These are phyloP conservation scores for Sphagnum tenellum DNA, from an alignment of 225 moss, liverwort and hornwort genomes.

Conservation along the genomic window DNA sequence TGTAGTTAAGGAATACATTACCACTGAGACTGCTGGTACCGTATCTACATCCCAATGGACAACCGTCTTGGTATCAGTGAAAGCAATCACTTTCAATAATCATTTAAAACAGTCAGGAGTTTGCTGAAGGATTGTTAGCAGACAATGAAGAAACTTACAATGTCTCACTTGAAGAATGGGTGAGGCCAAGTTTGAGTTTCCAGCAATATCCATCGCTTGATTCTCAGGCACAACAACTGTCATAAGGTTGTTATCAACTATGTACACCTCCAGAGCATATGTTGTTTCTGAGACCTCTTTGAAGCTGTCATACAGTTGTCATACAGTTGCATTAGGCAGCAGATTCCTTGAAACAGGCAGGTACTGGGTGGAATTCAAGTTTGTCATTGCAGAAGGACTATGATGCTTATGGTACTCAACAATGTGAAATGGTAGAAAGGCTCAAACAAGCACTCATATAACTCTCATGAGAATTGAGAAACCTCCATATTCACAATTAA, in stretches of 20 bases:
- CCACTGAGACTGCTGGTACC: constrained; percentile 59
- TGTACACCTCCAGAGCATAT: constrained; percentile 48
- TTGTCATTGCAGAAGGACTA: no score
- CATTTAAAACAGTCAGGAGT: not conserved
- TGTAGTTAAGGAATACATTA: constrained; percentile 55
- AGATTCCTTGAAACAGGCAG: no score
- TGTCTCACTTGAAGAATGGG: constrained; percentile 61
- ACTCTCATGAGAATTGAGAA: no score
- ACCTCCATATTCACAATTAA: no score
- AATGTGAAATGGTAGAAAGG: not conserved
- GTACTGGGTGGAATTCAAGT: no score
- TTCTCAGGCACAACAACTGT: constrained; percentile 48
- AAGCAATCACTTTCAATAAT: no score
- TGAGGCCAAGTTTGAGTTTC: constrained; percentile 61
- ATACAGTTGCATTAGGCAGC: no score
- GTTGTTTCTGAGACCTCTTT: constrained; percentile 59
- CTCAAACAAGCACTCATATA: not conserved
- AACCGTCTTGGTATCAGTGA: no score
- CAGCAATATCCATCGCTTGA: constrained; percentile 44
- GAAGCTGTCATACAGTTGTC: constrained; percentile 29
- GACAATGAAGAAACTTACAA: constrained; percentile 38
- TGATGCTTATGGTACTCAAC: not conserved
- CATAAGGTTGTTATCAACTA: constrained; percentile 34
- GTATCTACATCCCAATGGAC: constrained; percentile 23
- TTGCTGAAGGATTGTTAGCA: not conserved